Evolutionary conservation across 345 rosid species (phyloP), one percentile per base, ranked within the genome.

Genomic region (Citrus inodora): DNA sequence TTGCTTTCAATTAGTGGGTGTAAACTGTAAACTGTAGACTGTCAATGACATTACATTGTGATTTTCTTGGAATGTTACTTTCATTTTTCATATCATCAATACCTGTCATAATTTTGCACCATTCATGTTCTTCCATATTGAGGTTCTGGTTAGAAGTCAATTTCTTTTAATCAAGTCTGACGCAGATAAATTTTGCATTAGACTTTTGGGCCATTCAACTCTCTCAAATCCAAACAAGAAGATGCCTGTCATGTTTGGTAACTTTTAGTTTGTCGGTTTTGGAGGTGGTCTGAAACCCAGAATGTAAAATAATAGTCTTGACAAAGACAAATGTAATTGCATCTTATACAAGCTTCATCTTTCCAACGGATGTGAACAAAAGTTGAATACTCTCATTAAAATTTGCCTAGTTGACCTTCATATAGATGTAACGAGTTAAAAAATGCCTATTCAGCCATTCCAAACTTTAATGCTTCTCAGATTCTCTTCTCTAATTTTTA

Each of bases 141-240:
- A 14, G 25, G 53, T 22, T 55, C 67, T 32, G 19, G n/a, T 58
- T 84, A 65, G 71, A 59, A 75, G 73, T 69, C 51, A 61, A 24
- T 67, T 68, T 60, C 69, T 76, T 69, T 75, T 80, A 56, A 38
- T 73, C 67, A 64, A 46, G 42, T 74, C 63, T 64, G 79, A 69
- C 46, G 17, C 71, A 46, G 32, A 37, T 59, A 66, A 67, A 71
- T 68, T 37, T 67, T 79, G 81, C 61, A 70, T 40, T 78, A 48
- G 25, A 30, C 58, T 66, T 72, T 42, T 70, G 81, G 59, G 60
- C 74, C 63, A 68, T 68, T 73, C 35, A 56, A 35, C 64, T 75
- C 70, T 80, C 80, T 75, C 62, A 71, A 76, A 64, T 82, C 63
- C 71, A 80, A 80, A 82, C 77, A 78, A 85, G 72, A 77, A 46